These are phyloP conservation scores for Tricholoma hemisulphureum DNA, from an alignment of 768 basidiomycete species.

Conservation along the genomic window DNA sequence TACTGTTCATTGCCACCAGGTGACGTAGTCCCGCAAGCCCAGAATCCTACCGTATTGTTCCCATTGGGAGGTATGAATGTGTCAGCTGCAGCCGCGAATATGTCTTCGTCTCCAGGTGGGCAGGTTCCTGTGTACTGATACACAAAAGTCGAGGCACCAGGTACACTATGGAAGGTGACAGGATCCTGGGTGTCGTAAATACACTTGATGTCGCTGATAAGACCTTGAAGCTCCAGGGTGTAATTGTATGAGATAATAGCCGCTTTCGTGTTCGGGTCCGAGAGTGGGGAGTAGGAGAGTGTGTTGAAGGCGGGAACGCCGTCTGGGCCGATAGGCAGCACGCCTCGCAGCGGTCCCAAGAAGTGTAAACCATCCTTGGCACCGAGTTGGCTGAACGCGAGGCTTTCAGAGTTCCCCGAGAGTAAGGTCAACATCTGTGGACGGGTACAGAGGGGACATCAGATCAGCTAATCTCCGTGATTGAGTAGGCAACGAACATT, in stretches of 20 bases:
- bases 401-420: constrained; percentile 6
- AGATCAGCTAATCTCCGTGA: neutral
- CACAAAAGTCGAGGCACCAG: neutral
- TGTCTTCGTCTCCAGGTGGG: neutral
- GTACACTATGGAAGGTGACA: neutral
- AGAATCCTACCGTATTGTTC: constrained; percentile 9
- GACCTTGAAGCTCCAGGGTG: constrained; percentile 23
- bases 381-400: constrained; percentile 18
- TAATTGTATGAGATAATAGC: constrained; percentile 19
- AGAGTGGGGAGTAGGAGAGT: neutral
- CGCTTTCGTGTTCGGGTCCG: neutral
- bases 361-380: constrained; percentile 17
- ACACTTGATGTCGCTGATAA: constrained; percentile 19
- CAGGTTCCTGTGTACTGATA: neutral
- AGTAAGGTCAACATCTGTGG: neutral
- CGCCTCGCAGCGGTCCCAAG: constrained; percentile 23
- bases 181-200: constrained; percentile 8
- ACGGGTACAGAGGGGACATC: too few species aligned
- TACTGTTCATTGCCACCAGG: constrained; percentile 4
- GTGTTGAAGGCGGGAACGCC: constrained; percentile 3
- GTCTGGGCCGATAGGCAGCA: constrained; percentile 24
- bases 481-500: constrained; percentile 15
- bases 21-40: constrained; percentile 13
- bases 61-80: neutral
- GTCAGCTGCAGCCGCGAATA: neutral